Conservation (phyloP, 2,329 filamentous ascomycete species). For the Grosmannia clavigera region DNA sequence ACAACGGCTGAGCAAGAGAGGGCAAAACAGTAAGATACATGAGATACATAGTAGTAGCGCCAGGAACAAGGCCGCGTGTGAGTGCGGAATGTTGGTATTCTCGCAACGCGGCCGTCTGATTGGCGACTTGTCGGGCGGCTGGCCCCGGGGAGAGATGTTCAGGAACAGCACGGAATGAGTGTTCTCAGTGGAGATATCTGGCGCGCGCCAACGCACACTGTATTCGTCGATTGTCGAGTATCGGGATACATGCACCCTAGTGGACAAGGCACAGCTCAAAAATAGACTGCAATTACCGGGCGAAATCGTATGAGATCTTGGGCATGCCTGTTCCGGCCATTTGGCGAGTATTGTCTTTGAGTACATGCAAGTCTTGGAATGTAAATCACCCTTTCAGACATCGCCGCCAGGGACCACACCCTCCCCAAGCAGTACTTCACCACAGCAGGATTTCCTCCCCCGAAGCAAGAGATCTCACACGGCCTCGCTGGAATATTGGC, state of each 20-base stretch:
- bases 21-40: not conserved
- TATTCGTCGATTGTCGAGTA: not conserved
- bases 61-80: not conserved
- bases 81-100: not conserved
- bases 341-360: not conserved
- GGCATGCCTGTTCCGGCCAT: not conserved
- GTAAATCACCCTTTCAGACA: too few species aligned
- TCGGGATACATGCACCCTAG: not conserved
- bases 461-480: not conserved
- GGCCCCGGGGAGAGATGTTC: not conserved
- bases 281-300: not conserved
- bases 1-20: not conserved
- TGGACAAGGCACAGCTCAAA: not conserved
- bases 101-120: not conserved
- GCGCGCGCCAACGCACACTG: not conserved
- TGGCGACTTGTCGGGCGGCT: not conserved
- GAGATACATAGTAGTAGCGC: not conserved
- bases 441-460: too few species aligned
- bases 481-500: not conserved
- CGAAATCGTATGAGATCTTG: not conserved
- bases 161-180: constrained; percentile 1
- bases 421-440: not conserved
- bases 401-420: not conserved
- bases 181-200: not conserved
- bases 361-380: not conserved